Conservation (phyloP, 2,329 filamentous ascomycete species). For the Verticillium nonalfalfae region DNA sequence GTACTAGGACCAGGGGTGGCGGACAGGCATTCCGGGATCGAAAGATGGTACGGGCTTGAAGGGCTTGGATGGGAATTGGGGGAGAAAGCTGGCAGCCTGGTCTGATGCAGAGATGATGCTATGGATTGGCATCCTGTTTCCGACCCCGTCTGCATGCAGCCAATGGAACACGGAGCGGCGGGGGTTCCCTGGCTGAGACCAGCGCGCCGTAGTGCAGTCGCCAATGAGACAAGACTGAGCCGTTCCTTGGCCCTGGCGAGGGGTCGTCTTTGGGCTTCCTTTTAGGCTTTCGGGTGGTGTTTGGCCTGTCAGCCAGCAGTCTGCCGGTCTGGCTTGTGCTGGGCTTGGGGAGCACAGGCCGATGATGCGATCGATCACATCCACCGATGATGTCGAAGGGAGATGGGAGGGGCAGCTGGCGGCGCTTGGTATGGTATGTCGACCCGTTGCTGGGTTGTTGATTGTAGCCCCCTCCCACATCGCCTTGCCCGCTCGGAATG, state of each 20-base stretch:
- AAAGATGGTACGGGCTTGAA: neutral
- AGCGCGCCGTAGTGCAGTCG: neutral
- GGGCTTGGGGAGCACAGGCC: too few relatives aligned
- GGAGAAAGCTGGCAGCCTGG: neutral
- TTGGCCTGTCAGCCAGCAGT: neutral
- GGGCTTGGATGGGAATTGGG: neutral
- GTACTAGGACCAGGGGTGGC: neutral
- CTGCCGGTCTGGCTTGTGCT: neutral
- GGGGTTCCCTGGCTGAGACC: constrained; percentile 2
- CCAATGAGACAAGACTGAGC: neutral
- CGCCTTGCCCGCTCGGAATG: neutral
- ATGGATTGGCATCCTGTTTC: constrained; percentile 2
- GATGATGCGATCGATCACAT: neutral
- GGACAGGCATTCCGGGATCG: neutral
- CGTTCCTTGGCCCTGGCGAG: neutral
- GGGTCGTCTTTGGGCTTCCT: neutral
- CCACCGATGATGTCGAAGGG: neutral
- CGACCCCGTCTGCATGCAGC: constrained; percentile 1
- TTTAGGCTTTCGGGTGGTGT: neutral
- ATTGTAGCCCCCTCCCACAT: too few relatives aligned
- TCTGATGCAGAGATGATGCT: constrained; percentile 3
- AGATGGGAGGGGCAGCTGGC: neutral
- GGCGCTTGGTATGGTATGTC: neutral
- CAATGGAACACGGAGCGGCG: neutral
- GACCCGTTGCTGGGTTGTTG: neutral